Base-by-base conservation (phyloP, 176 grass and related monocot species). In the Carex kokanica region DNA sequence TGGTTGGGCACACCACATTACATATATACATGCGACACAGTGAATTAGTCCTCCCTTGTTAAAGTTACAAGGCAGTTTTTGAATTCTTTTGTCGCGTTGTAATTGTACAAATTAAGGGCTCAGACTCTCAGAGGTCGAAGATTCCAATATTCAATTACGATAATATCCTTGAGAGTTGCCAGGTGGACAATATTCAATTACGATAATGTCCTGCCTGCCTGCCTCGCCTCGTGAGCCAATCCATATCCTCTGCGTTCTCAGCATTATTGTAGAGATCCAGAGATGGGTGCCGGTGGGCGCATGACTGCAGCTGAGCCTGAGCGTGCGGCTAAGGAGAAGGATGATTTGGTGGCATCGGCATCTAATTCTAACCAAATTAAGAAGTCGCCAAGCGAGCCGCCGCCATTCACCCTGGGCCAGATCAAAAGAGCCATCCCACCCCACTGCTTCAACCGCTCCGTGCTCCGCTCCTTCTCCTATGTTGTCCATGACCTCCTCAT, bases 371-470 rank as follows among this genome's bases (percentile, higher is more conserved):
- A 18, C 0, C 69, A 68, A 2, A 24, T 93, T 53, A 89, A 85
- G 57, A 92, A 90, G 3, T 90, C 92, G 0, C 95, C 95, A 4
- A 92, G 86, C 45, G 89, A 91, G 61, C 92, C 86, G 74, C 95
- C 95, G 0, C 88, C 92, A 43, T 98, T 98, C 86, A 88, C 91
- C 29, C 71, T 98, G 36, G 84, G 92, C 9, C 95, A 98, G 89
- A 94, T 98, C 81, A 98, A 95, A 90, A 95, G 91, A 88, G 95
- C 89, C 23, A 98, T 98, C 45, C 95, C 95, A 1, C 87, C 92
- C 9, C 95, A 95, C 84, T 98, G 95, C 90, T 98, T 98, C 64
- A 31, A 91, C 56, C 95, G 95, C 59, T 95, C 92, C 4, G 21
- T 95, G 38, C 61, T 94, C 60, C 91, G 89, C 60, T 98, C 95